A percentile compares a stretch with the other conserved stretches of the same genome.
These are phyloP conservation scores for Sporothrix schenckii DNA, from an alignment of 2,329 filamentous ascomycete genomes.

Conservation along the genomic window DNA sequence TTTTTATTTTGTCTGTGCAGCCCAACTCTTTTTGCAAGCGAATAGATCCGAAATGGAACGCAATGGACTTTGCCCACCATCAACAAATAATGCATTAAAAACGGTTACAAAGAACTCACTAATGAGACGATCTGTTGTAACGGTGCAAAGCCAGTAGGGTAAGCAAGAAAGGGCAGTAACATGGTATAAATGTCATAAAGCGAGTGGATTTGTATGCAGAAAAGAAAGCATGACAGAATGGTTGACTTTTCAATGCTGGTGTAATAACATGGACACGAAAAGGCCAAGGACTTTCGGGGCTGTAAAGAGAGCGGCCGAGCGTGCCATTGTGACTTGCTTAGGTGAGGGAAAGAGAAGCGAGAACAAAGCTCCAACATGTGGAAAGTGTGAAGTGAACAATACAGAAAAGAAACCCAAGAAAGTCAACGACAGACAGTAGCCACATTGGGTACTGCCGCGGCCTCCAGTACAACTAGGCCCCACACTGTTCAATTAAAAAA, in stretches of 20 bases:
- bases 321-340: slow-evolving; percentile 2
- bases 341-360: background rate
- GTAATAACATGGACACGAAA: background rate
- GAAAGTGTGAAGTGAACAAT: background rate
- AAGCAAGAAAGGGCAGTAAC: background rate
- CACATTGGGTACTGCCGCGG: slow-evolving; percentile 7
- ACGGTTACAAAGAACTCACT: slow-evolving; percentile 5
- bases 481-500: background rate
- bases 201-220: background rate
- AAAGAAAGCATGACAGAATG: slow-evolving; percentile 7
- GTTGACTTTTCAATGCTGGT: background rate
- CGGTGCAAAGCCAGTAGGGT: background rate
- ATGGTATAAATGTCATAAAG: background rate
- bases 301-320: background rate
- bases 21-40: slow-evolving; percentile 20
- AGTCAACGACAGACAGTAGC: background rate
- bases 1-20: slow-evolving; percentile 18
- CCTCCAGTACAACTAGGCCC: slow-evolving; percentile 9
- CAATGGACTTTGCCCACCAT: background rate
- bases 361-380: background rate
- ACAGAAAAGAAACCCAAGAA: slow-evolving; percentile 1
- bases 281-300: background rate
- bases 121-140: background rate
- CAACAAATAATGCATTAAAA: background rate
- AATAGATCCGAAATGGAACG: slow-evolving; percentile 24